Evolutionary conservation across 164 flowering plant species (phyloP).

Genomic region (Piper betle): DNA sequence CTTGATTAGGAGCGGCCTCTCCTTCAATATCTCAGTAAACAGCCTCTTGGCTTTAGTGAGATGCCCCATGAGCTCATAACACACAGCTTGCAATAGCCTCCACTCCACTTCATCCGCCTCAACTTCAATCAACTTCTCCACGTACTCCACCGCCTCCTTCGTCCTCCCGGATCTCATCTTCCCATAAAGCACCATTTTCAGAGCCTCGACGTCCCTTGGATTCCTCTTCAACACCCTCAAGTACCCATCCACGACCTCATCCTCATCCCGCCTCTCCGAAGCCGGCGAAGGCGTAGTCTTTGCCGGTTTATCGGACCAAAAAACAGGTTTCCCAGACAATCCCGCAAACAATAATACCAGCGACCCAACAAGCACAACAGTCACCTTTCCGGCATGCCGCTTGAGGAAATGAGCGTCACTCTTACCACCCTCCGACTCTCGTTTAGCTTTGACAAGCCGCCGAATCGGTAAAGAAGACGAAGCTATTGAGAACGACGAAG

Average conservation of each 20-base stretch:
- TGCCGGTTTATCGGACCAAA: conserved; percentile 19
- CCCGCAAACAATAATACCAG: conserved; percentile 34
- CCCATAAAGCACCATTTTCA: conserved; percentile 61
- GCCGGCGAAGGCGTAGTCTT: conserved; percentile 7
- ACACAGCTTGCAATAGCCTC: conserved; percentile 79
- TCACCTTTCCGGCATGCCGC: conserved; percentile 21
- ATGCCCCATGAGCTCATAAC: conserved; percentile 72
- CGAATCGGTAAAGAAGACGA: background rate
- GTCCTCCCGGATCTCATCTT: conserved; percentile 68
- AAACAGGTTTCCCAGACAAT: conserved; percentile 21
- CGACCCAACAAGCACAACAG: conserved; percentile 46
- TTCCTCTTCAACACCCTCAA: conserved; percentile 51
- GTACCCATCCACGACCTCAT: conserved; percentile 31
- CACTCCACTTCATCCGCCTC: conserved; percentile 78
- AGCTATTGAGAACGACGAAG: background rate
- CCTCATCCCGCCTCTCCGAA: conserved; percentile 21
- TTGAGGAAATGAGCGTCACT: conserved; percentile 10
- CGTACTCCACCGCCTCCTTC: conserved; percentile 55
- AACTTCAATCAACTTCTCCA: conserved; percentile 61
- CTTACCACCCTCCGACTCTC: background rate
- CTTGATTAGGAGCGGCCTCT: conserved; percentile 64
- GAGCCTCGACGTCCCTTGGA: conserved; percentile 55
- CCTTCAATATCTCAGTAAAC: conserved; percentile 56
- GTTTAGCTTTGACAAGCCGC: background rate
- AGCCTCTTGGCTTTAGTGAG: conserved; percentile 54